Conservation (phyloP, 176 grass and related monocot genomes). For the Thalia dealbata region DNA sequence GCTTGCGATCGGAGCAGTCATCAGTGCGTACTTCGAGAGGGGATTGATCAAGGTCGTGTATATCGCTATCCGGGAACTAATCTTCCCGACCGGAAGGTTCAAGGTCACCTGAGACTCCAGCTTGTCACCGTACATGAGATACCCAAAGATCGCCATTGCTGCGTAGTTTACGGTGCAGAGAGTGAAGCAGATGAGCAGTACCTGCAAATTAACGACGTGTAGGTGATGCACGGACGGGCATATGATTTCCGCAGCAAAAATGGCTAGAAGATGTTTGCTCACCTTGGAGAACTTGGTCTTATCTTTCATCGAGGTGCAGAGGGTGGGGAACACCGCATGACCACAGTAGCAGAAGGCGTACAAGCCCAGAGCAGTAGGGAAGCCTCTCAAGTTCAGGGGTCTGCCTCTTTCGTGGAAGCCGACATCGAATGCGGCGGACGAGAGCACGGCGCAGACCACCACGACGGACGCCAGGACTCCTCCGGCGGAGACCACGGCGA, state of each 20-base stretch:
- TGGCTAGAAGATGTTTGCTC: too few species aligned
- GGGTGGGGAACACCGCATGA: constrained; percentile 76
- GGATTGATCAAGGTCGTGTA: constrained; percentile 86
- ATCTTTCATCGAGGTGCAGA: constrained; percentile 70
- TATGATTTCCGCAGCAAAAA: too few species aligned
- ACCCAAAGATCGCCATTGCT: constrained; percentile 54
- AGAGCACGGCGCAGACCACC: constrained; percentile 48
- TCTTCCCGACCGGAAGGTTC: constrained; percentile 41
- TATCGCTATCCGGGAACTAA: constrained; percentile 54
- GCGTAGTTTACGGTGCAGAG: constrained; percentile 59
- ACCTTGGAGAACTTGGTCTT: constrained; percentile 51
- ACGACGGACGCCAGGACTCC: constrained; percentile 55
- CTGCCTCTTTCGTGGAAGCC: constrained; percentile 63
- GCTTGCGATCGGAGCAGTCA: constrained; percentile 36
- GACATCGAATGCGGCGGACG: constrained; percentile 43
- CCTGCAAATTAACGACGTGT: too few species aligned
- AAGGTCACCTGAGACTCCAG: constrained; percentile 67
- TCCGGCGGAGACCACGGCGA: constrained; percentile 53
- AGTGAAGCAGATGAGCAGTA: constrained; percentile 49
- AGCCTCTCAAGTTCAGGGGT: constrained; percentile 41
- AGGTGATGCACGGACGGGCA: too few species aligned
- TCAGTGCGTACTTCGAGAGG: constrained; percentile 49
- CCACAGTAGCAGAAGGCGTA: constrained; percentile 93
- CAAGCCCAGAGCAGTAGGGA: constrained; percentile 65
- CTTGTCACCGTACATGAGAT: constrained; percentile 67